A percentile compares a stretch with the other conserved stretches of the same genome.
Conservation (phyloP, 2,329 filamentous ascomycete genomes). For the Aspergillus sergii region DNA sequence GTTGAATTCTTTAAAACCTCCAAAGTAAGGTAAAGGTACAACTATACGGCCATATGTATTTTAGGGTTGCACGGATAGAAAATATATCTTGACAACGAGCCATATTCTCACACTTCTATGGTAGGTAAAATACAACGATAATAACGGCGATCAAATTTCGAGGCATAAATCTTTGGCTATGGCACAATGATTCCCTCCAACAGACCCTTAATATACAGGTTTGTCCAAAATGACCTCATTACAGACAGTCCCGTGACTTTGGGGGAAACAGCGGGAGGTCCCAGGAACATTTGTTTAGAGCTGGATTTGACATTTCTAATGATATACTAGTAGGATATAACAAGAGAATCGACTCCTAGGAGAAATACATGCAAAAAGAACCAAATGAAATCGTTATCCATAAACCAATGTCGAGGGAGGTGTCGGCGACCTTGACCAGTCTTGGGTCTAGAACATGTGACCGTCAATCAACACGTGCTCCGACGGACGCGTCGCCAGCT, state of each 20-base stretch:
- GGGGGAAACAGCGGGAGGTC: neutral
- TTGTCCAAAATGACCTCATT: neutral
- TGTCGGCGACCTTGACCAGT: too few relatives aligned
- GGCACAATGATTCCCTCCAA: neutral
- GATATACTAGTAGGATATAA: neutral
- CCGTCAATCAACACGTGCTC: neutral
- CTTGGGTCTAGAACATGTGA: neutral
- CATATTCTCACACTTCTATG: neutral
- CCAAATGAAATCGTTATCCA: neutral
- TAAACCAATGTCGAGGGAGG: neutral
- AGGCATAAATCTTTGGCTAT: neutral
- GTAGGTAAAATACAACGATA: neutral
- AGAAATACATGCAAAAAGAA: neutral
- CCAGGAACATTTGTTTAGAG: neutral
- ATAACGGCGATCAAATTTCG: neutral
- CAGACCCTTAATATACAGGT: neutral
- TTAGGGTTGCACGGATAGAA: neutral
- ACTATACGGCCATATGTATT: too few relatives aligned
- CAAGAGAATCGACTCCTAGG: neutral
- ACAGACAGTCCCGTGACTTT: neutral
- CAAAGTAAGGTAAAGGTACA: too few relatives aligned
- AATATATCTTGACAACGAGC: neutral
- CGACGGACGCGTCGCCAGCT: conserved; percentile 30
- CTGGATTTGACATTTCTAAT: neutral
- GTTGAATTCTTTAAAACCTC: neutral